Evolutionary conservation across 140 eudicot species (phyloP).

Genomic region (Ambrosia hybrid): DNA sequence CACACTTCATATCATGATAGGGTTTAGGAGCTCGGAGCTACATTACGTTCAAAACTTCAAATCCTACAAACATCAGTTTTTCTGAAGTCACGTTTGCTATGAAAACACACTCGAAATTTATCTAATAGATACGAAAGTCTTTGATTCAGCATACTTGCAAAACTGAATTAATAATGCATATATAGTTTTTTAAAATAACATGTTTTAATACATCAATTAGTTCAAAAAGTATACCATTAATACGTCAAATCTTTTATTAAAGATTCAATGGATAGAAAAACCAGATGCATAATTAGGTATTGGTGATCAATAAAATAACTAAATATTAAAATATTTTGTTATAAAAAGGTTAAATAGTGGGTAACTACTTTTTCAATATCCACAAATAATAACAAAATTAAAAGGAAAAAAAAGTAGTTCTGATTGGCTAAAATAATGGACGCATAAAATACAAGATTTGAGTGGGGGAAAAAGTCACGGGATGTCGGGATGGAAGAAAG

Average conservation of each 20-base stretch:
- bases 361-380: not conserved
- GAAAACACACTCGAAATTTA: no score
- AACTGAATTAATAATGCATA: no score
- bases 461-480: constrained; percentile 33
- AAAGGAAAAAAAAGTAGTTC: not conserved
- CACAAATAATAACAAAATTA: not conserved
- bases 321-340: not conserved
- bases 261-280: no score
- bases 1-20: not conserved
- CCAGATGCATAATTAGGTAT: no score
- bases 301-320: no score
- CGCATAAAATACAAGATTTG: constrained; percentile 22
- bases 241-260: not conserved
- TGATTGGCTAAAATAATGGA: not conserved
- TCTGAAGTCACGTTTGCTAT: no score
- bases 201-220: not conserved
- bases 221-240: not conserved
- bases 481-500: constrained; percentile 30
- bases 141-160: no score
- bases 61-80: not conserved
- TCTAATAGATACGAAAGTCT: no score
- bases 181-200: no score
- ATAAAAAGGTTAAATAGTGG: not conserved
- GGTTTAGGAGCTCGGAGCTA: not conserved
- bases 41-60: not conserved